Evolutionary conservation across 805 yeast species (phyloP).

Genomic region (Starmera amethionina): DNA sequence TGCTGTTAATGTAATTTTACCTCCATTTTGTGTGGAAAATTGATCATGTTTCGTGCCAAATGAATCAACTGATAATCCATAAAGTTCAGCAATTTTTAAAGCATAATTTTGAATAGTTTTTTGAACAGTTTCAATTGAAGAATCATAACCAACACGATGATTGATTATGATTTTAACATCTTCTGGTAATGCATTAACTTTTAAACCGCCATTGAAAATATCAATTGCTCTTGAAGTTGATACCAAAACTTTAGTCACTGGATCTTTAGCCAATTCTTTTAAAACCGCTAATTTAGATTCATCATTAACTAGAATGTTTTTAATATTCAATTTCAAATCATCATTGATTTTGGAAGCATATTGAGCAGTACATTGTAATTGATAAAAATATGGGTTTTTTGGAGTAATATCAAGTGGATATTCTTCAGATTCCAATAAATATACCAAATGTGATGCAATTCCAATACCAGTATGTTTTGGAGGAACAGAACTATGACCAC

Average conservation of each 20-base stretch:
- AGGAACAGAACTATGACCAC: constrained; percentile 78
- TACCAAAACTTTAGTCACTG: neutral
- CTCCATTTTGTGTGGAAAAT: neutral
- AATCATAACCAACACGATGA: constrained; percentile 47
- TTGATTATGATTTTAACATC: constrained; percentile 38
- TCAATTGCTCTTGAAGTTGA: constrained; percentile 35
- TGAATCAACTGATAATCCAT: constrained; percentile 17
- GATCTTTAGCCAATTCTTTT: constrained; percentile 9
- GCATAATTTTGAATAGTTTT: constrained; percentile 18
- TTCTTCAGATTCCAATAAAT: constrained; percentile 45
- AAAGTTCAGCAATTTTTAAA: constrained; percentile 27
- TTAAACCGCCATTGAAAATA: constrained; percentile 53
- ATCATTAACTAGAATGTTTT: constrained; percentile 24
- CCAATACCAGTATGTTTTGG: constrained; percentile 80
- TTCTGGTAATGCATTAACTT: constrained; percentile 63
- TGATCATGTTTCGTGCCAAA: neutral
- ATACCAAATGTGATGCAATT: constrained; percentile 48
- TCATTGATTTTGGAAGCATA: constrained; percentile 24
- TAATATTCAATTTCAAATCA: constrained; percentile 20
- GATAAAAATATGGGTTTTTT: constrained; percentile 50
- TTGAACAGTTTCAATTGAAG: constrained; percentile 23
- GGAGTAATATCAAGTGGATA: constrained; percentile 32
- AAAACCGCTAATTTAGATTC: constrained; percentile 28
- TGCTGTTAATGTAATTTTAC: neutral
- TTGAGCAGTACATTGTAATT: constrained; percentile 51